These are phyloP conservation scores for Coniochaeta pulveracea DNA, from an alignment of 2,329 filamentous ascomycete species.

Conservation along the genomic window DNA sequence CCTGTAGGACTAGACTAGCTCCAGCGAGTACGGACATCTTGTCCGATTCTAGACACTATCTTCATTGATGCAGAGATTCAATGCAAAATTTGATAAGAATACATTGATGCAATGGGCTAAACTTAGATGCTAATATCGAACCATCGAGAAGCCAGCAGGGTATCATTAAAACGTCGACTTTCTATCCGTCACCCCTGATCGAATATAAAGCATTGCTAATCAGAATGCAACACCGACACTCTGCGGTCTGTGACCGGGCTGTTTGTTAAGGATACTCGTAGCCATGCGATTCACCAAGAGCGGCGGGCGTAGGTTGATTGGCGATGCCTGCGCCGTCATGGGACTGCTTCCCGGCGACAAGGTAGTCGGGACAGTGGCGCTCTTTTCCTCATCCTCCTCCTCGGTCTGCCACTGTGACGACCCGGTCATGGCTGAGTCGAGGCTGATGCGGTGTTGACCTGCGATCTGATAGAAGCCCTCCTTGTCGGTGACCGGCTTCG, in stretches of 20 bases:
- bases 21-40: too few species aligned
- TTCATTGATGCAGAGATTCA: too few species aligned
- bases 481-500: conserved; percentile 34
- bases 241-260: conserved; percentile 19
- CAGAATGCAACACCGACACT: conserved; percentile 36
- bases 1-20: too few species aligned
- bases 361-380: conserved; percentile 33
- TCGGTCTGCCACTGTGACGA: conserved; percentile 38
- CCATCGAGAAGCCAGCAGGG: too few species aligned
- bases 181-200: too few species aligned
- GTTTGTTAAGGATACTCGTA: not conserved
- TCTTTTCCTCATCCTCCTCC: conserved; percentile 22
- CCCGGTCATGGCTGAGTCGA: conserved; percentile 31
- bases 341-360: conserved; percentile 36
- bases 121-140: too few species aligned
- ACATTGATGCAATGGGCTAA: too few species aligned
- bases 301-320: conserved; percentile 20
- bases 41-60: too few species aligned
- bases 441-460: conserved; percentile 24
- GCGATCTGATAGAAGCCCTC: conserved; percentile 49
- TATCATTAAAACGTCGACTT: too few species aligned
- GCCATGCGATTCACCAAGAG: conserved; percentile 3
- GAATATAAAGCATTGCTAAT: too few species aligned
- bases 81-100: too few species aligned
- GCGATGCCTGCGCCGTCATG: conserved; percentile 22